These are phyloP conservation scores for Tubosaeta sp. DNA, from an alignment of 768 basidiomycete genomes.

Conservation along the genomic window DNA sequence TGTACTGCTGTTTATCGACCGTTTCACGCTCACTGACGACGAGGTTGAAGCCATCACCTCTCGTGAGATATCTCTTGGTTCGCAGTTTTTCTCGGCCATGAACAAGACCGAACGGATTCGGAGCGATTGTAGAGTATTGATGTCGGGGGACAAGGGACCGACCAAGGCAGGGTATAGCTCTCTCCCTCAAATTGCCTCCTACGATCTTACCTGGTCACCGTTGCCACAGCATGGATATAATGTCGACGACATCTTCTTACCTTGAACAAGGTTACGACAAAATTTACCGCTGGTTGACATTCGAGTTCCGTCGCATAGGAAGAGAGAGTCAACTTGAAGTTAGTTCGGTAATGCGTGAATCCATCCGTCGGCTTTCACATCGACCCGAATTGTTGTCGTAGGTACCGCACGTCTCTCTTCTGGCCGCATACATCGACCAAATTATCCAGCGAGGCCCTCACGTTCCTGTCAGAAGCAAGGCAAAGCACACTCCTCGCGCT, in stretches of 20 bases:
- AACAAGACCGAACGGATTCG: conserved; percentile 82
- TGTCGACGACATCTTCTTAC: conserved; percentile 73
- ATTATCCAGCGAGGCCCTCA: conserved; percentile 64
- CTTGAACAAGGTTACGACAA: conserved; percentile 91
- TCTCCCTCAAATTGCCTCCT: background rate
- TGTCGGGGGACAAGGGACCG: conserved; percentile 80
- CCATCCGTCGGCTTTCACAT: conserved; percentile 66
- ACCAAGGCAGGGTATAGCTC: conserved; percentile 67
- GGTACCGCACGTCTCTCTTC: conserved; percentile 1
- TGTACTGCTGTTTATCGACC: conserved; percentile 71
- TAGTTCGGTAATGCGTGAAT: conserved; percentile 58
- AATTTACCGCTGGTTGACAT: conserved; percentile 77
- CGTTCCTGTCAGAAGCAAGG: conserved; percentile 74
- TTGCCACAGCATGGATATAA: conserved; percentile 72
- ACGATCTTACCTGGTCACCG: background rate
- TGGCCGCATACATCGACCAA: background rate
- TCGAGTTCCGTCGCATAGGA: conserved; percentile 79
- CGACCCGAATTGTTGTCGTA: conserved; percentile 67
- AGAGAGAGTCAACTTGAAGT: conserved; percentile 75
- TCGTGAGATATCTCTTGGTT: conserved; percentile 70
- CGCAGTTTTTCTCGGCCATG: conserved; percentile 79
- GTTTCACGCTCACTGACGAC: conserved; percentile 76
- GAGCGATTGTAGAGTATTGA: conserved; percentile 78
- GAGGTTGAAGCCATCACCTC: conserved; percentile 76
- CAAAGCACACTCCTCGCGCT: conserved; percentile 74